phyloP scores from a whole-genome alignment of 2,329 filamentous ascomycete species.

The Penicillium sp. region DNA sequence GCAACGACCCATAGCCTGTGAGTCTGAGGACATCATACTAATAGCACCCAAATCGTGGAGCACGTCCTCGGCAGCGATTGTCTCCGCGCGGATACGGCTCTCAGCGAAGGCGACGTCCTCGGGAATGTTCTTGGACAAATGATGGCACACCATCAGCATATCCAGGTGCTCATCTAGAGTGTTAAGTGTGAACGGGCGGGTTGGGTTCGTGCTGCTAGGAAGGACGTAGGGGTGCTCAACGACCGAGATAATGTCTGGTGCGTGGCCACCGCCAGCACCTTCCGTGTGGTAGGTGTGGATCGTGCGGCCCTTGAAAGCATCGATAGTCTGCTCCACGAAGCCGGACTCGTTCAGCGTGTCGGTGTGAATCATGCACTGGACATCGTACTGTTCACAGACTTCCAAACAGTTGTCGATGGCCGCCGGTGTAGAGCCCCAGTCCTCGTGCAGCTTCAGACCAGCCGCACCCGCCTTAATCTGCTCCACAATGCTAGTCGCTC shows the following conservation, averaged over 20 bases:
- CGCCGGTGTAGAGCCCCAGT: constrained; percentile 88
- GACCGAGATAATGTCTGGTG: constrained; percentile 91
- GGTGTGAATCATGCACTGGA: constrained; percentile 92
- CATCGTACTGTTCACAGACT: constrained; percentile 85
- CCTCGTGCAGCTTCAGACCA: constrained; percentile 90
- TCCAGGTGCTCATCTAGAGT: constrained; percentile 95
- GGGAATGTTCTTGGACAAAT: constrained; percentile 84
- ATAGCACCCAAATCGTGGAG: constrained; percentile 92
- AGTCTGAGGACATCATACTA: constrained; percentile 95
- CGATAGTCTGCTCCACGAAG: constrained; percentile 89
- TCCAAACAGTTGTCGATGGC: constrained; percentile 82
- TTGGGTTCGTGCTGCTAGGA: constrained; percentile 87
- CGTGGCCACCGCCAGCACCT: constrained; percentile 89
- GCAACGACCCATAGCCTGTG: constrained; percentile 93
- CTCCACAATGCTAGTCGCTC: constrained; percentile 65
- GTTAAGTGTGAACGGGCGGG: constrained; percentile 82
- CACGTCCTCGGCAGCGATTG: constrained; percentile 93
- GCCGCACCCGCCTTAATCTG: constrained; percentile 79
- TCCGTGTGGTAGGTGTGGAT: constrained; percentile 98
- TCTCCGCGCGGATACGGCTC: constrained; percentile 88
- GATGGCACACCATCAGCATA: constrained; percentile 98
- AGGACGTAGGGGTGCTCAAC: constrained; percentile 86
- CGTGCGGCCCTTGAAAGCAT: constrained; percentile 76
- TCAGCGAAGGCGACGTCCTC: constrained; percentile 96
- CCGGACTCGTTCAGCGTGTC: constrained; percentile 95